Percentiles rank a stretch among this genome's conserved stretches.
Evolutionary conservation across 768 basidiomycete genomes (phyloP).

Genomic region (Xerocomus brunneocitrinus): DNA sequence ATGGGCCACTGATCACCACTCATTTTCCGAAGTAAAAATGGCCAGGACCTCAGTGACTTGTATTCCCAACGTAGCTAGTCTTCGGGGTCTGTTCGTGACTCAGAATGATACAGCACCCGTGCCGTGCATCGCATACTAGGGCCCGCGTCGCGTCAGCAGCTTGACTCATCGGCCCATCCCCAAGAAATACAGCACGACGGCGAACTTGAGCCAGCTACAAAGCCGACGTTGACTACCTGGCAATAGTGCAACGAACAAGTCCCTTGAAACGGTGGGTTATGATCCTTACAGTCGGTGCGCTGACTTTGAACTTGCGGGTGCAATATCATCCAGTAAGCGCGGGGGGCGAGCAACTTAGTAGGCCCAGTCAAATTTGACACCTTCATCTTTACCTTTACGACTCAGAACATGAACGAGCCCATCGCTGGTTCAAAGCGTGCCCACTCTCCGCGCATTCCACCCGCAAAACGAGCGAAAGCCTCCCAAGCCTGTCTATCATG

Average conservation of each 20-base stretch:
- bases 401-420: constrained; percentile 19
- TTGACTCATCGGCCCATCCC: constrained; percentile 18
- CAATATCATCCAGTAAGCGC: constrained; percentile 7
- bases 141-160: constrained; percentile 15
- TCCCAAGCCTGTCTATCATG: constrained; percentile 44
- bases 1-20: not conserved
- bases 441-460: constrained; percentile 26
- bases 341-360: constrained; percentile 8
- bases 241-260: not conserved
- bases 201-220: not conserved
- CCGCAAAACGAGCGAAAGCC: constrained; percentile 39
- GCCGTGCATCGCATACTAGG: constrained; percentile 7
- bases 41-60: not conserved
- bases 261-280: not conserved
- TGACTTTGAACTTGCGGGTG: constrained; percentile 26
- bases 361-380: not conserved
- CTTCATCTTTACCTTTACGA: constrained; percentile 3
- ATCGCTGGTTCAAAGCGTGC: constrained; percentile 27
- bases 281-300: constrained; percentile 10
- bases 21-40: not conserved
- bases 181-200: not conserved
- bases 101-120: not conserved
- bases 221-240: not conserved
- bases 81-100: not conserved
- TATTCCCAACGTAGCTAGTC: constrained; percentile 8